Evolutionary conservation across 192 early-diverging fungal genomes (phyloP).

Genomic region (Podila minutissima): DNA sequence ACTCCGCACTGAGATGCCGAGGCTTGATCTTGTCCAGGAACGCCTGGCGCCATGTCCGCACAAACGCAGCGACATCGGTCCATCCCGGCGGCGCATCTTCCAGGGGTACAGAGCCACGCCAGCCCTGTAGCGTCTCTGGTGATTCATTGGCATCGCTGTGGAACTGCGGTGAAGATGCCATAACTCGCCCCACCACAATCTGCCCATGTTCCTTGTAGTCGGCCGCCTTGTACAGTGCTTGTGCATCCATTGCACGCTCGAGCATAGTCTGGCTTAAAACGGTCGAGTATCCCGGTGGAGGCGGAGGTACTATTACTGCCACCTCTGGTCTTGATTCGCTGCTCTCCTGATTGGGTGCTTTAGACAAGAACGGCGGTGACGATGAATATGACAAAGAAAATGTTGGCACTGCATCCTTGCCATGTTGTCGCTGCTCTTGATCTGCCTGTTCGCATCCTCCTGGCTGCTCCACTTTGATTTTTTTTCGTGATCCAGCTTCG

Average conservation of each 20-base stretch:
- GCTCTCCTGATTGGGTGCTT: not conserved
- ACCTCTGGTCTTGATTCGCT: not conserved
- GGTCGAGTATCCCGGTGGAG: constrained; percentile 17
- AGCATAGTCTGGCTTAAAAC: constrained; percentile 11
- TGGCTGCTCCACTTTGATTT: not conserved
- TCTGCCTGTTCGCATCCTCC: not conserved
- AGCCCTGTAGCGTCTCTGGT: constrained; percentile 11
- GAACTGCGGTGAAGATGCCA: constrained; percentile 29
- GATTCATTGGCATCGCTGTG: constrained; percentile 21
- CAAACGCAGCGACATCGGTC: constrained; percentile 27
- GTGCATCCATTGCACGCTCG: constrained; percentile 20
- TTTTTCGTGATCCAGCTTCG: constrained; percentile 7
- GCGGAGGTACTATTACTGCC: constrained; percentile 5
- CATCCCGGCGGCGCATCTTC: constrained; percentile 11
- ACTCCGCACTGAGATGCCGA: constrained; percentile 24
- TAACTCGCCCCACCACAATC: constrained; percentile 27
- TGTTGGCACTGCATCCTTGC: not conserved
- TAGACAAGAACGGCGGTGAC: too few relatives aligned
- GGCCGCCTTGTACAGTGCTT: constrained; percentile 21
- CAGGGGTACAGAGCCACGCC: constrained; percentile 23
- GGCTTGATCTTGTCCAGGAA: constrained; percentile 27
- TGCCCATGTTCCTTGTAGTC: constrained; percentile 40
- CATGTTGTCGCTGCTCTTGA: not conserved
- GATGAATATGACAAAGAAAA: not conserved
- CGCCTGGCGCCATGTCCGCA: constrained; percentile 32